Evolutionary conservation across 768 basidiomycete species (phyloP), one percentile per base, ranked within the genome.

Genomic region (Mycena chlorophos): DNA sequence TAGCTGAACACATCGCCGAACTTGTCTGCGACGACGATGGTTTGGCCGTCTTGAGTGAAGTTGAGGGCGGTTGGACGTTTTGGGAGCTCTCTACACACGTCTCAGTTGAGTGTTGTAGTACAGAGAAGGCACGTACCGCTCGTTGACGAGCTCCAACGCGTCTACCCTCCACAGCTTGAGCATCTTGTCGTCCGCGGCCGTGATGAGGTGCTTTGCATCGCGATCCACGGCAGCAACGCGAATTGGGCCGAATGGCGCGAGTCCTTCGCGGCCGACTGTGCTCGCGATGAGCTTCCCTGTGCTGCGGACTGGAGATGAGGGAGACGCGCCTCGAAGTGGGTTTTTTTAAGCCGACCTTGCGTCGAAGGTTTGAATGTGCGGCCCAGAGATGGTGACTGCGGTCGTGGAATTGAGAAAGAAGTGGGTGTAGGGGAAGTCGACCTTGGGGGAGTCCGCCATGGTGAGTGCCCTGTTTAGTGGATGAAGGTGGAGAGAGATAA

Each of bases 1-100:
- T 93, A 89, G 62, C 88, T 84, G 73, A 94, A 96, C 37, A 96
- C 81, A 66, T 98, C 96, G 0, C 96, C 96, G 59, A 97, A 95
- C 71, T 97, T 98, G 72, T 99, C 96, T 2, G 92, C 84, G 13
- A 91, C 84, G 2, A 98, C 69, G 55, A 99, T 85, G 0, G 80
- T 84, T 57, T 82, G 71, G 0, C 79, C 80, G 40, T 86, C 78
- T 4, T 66, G 71, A 0, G 87, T 85, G 62, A 97, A 85, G 0
- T 71, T 68, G 25, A 97, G 66, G 1, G 75, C 76, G 0, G 92
- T 94, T 0, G 91, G 85, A 56, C 87, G 87, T 72, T 98, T 98
- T 0, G 89, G 86, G 2, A 95, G 75, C 57, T 90, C 87, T 43
- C 95, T 94, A 51, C 29, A 14, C 37, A 25, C 40, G 22, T 25